Evolutionary conservation across 345 rosid genomes (phyloP), one percentile per base, ranked within the genome.

Genomic region (Syzygium grande): DNA sequence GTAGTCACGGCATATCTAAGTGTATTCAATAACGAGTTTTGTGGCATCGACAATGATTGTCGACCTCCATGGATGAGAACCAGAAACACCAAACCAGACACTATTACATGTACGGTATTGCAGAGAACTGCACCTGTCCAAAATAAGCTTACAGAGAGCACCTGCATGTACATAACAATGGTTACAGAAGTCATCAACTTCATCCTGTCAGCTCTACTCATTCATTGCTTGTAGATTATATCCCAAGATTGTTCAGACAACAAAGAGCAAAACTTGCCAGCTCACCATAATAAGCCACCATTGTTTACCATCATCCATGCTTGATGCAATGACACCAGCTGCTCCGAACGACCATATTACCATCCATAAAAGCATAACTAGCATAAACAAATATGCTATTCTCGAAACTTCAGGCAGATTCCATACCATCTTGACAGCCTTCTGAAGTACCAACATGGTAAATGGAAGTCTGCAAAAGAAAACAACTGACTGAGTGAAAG

Each of bases 221-320:
- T 65, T 84, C 51, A 89, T 65, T 86, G 77, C 86, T 89, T 73
- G 80, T 19, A 38, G 25, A 73, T 38, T 73, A 38, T 34, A 34
- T 73, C 80, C 80, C 25, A 73, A 73, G 25, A 17, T 41, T 73
- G 80, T 73, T 34, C 46, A 73, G 80, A 34, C 46, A 73, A 34
- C 38, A 23, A 73, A 73, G 49, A 88, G 87, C 92, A 95, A 93
- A 96, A 95, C 99, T 98, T 96, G 98, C 98, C 99, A 93, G 95
- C 98, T 98, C 99, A 98, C 99, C 99, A 96, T 92, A 93, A 95
- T 98, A 94, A 98, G 98, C 96, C 99, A 98, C 98, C 97, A 95
- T 85, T 97, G 90, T 65, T 93, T 95, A 4, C 91, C 91, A 88
- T 93, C 93, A 11, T 90, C 95, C 93, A 94, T 90, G 90, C 93